Evolutionary conservation across 2,329 filamentous ascomycete species (phyloP).

Genomic region (Thyridium curvatum): DNA sequence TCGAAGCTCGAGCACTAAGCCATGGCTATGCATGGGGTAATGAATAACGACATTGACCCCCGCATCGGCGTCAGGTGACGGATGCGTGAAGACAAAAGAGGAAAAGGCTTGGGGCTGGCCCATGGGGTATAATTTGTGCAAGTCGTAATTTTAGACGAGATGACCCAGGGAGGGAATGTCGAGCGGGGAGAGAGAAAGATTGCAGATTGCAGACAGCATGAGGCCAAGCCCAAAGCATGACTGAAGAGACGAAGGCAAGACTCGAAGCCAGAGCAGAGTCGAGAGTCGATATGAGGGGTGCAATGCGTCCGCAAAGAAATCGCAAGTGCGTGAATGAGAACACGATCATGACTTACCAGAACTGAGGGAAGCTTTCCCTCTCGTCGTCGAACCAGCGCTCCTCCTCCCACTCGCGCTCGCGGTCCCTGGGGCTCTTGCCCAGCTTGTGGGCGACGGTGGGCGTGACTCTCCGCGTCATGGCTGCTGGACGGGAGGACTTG

Average conservation of each 20-base stretch:
- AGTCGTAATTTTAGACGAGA: too few relatives aligned
- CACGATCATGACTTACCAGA: constrained; percentile 47
- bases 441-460: constrained; percentile 34
- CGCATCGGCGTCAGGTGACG: constrained; percentile 19
- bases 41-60: constrained; percentile 4
- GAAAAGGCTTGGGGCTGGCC: constrained; percentile 4
- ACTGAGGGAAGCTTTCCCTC: constrained; percentile 58
- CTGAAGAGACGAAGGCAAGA: constrained; percentile 8
- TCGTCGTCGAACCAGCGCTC: constrained; percentile 47
- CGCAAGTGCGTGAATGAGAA: constrained; percentile 9
- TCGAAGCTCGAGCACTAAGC: too few relatives aligned
- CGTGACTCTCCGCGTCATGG: constrained; percentile 31
- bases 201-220: constrained; percentile 4
- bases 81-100: constrained; percentile 18
- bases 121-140: too few relatives aligned
- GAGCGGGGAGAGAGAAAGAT: too few relatives aligned
- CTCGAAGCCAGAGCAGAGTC: too few relatives aligned
- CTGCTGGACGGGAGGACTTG: constrained; percentile 34
- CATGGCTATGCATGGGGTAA: too few relatives aligned
- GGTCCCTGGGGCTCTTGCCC: constrained; percentile 43
- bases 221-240: constrained; percentile 3
- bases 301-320: too few relatives aligned
- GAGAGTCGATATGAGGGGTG: too few relatives aligned
- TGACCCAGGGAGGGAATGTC: too few relatives aligned
- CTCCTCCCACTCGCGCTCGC: constrained; percentile 44